Conservation (phyloP, 2,329 filamentous ascomycete species). For the Pyrenochaeta sp. region DNA sequence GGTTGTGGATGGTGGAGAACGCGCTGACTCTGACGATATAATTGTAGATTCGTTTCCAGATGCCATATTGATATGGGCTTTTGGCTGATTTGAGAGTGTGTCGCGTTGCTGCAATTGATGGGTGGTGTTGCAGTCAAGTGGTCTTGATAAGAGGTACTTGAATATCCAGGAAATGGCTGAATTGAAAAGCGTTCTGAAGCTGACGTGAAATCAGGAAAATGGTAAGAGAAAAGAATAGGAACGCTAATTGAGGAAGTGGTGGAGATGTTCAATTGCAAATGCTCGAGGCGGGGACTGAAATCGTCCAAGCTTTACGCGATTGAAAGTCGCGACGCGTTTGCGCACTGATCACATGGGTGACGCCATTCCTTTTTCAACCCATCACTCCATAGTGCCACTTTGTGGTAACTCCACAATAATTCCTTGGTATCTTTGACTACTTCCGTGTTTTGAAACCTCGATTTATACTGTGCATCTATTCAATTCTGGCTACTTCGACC, state of each 20-base stretch:
- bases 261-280: conserved; percentile 14
- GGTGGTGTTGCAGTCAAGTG: not conserved
- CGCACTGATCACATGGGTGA: conserved; percentile 16
- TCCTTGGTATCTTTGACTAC: not conserved
- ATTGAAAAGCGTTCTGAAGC: not conserved
- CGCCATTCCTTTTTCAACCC: conserved; percentile 4
- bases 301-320: conserved; percentile 1
- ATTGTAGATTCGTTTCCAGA: not conserved
- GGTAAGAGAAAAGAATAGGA: conserved; percentile 1
- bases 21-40: not conserved
- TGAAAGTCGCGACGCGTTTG: conserved; percentile 14
- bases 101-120: not conserved
- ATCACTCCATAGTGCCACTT: too few relatives aligned
- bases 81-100: not conserved
- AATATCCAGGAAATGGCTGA: not conserved
- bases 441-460: too few relatives aligned
- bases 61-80: not conserved
- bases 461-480: too few relatives aligned
- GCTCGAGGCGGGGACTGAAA: conserved; percentile 16
- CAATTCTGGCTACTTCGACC: not conserved
- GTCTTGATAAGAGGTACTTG: not conserved
- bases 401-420: not conserved
- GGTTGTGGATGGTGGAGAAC: conserved; percentile 6
- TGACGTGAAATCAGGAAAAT: not conserved
- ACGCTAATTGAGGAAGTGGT: not conserved